Conservation (phyloP, 306 rosid genomes). For the Gastrolobium bilobum region DNA sequence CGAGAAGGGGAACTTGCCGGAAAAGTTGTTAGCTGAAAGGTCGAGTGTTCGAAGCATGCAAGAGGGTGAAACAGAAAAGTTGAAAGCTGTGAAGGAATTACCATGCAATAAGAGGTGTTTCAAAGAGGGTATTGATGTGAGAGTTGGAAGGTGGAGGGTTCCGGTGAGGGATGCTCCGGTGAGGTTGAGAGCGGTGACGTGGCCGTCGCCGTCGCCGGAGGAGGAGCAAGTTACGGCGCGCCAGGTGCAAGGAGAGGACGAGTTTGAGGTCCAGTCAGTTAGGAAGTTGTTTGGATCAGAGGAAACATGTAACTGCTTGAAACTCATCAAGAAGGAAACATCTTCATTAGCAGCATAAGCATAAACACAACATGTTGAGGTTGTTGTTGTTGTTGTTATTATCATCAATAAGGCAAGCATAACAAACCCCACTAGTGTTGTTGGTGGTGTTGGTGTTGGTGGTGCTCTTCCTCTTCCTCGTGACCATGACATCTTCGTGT, state of each 20-base stretch:
- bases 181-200: slow-evolving; percentile 60
- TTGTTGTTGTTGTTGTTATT: neutral
- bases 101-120: slow-evolving; percentile 50
- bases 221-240: slow-evolving; percentile 64
- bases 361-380: neutral
- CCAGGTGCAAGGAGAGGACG: slow-evolving; percentile 62
- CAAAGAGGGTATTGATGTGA: slow-evolving; percentile 60
- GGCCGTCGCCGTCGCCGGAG: neutral
- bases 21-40: slow-evolving; percentile 69
- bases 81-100: slow-evolving; percentile 59
- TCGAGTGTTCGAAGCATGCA: slow-evolving; percentile 61
- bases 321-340: slow-evolving; percentile 44
- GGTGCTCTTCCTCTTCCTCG: neutral
- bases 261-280: slow-evolving; percentile 53
- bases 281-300: slow-evolving; percentile 67
- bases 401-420: slow-evolving; percentile 37
- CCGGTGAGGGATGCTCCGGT: slow-evolving; percentile 65
- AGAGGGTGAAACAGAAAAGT: slow-evolving; percentile 44
- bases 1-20: slow-evolving; percentile 51
- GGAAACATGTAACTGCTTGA: slow-evolving; percentile 60
- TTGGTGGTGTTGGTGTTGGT: neutral
- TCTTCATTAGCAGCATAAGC: neutral
- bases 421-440: slow-evolving; percentile 41
- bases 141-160: slow-evolving; percentile 54
- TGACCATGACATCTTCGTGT: slow-evolving; percentile 42